phyloP scores from a whole-genome alignment of 371 early-diverging fungal species.

The Umbelopsis sp. region DNA sequence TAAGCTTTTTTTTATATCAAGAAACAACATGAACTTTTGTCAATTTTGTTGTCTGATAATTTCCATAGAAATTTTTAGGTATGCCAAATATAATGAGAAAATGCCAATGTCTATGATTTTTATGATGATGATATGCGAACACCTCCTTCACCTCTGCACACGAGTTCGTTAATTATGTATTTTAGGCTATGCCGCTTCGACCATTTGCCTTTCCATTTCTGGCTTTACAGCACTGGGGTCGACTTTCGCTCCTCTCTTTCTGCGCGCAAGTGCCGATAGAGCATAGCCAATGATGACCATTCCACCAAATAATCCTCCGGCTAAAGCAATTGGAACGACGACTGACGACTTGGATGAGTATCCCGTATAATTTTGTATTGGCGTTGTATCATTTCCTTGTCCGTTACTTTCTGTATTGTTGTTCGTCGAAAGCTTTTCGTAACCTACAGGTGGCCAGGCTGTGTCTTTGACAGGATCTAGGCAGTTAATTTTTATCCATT shows the following conservation, averaged over 20 bases:
- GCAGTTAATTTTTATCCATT: constrained; percentile 8
- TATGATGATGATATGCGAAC: too few relatives aligned
- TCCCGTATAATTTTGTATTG: background rate
- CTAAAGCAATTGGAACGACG: constrained; percentile 7
- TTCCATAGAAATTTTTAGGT: too few relatives aligned
- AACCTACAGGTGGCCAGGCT: constrained; percentile 8
- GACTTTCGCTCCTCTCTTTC: constrained; percentile 2
- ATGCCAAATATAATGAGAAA: too few relatives aligned
- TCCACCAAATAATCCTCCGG: constrained; percentile 1
- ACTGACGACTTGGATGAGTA: background rate
- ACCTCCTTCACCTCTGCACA: too few relatives aligned
- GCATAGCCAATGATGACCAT: constrained; percentile 5
- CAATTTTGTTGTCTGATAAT: too few relatives aligned
- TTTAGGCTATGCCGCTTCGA: background rate
- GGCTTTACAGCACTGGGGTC: background rate
- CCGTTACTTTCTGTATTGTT: background rate
- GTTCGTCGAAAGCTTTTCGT: background rate
- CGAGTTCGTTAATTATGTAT: too few relatives aligned
- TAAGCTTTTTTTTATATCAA: too few relatives aligned
- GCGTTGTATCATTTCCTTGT: background rate
- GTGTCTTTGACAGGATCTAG: background rate
- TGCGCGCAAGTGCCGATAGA: background rate
- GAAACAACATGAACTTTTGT: too few relatives aligned
- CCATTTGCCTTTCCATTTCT: background rate
- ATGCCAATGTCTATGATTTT: too few relatives aligned